Evolutionary conservation across 208 protist genomes (phyloP).

Genomic region (Leishmania arabica): DNA sequence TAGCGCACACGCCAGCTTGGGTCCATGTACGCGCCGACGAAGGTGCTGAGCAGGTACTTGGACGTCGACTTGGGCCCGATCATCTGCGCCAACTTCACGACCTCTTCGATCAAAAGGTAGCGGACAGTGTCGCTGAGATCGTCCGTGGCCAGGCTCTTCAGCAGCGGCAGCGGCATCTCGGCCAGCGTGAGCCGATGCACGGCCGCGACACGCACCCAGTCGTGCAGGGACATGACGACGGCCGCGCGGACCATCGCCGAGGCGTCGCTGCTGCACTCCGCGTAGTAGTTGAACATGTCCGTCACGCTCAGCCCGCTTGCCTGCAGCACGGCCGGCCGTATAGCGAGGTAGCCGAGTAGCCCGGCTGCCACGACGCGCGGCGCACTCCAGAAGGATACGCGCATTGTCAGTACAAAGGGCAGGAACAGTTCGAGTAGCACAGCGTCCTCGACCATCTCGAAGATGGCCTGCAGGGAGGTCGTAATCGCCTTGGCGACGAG

Average conservation of each 20-base stretch:
- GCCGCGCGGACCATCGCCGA: conserved; percentile 57
- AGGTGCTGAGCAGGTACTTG: conserved; percentile 57
- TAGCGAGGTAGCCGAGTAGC: conserved; percentile 55
- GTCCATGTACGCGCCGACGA: conserved; percentile 50
- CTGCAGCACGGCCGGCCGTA: conserved; percentile 44
- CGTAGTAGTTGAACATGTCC: conserved; percentile 70
- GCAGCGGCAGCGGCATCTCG: conserved; percentile 69
- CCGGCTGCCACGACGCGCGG: conserved; percentile 69
- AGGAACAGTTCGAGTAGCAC: conserved; percentile 52
- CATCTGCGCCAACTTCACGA: conserved; percentile 47
- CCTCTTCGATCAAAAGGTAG: conserved; percentile 54
- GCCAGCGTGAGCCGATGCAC: conserved; percentile 46
- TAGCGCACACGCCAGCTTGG: conserved; percentile 82
- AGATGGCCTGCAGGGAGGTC: conserved; percentile 39
- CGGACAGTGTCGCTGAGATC: conserved; percentile 78
- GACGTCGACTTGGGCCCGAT: conserved; percentile 52
- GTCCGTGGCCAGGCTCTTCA: conserved; percentile 58
- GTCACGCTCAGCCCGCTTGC: conserved; percentile 48
- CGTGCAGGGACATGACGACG: conserved; percentile 51
- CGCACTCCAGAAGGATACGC: conserved; percentile 64
- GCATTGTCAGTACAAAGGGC: conserved; percentile 68
- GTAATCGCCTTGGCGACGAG: conserved; percentile 46
- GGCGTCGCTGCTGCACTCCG: conserved; percentile 55
- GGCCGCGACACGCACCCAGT: conserved; percentile 65
- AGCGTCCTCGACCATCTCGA: conserved; percentile 40